Conservation (phyloP, 768 basidiomycete genomes). For the Boletus huronensis region DNA sequence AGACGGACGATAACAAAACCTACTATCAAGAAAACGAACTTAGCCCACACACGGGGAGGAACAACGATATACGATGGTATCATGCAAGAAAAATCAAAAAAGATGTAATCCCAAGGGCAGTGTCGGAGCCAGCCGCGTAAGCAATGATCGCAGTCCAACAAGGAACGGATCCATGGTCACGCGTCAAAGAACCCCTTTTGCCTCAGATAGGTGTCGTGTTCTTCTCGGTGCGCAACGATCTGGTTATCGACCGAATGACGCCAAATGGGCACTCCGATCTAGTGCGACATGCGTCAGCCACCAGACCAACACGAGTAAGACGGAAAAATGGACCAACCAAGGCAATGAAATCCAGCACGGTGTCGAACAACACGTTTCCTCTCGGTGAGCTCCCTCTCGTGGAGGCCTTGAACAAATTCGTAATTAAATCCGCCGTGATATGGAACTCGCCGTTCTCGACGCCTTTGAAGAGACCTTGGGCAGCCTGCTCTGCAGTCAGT, state of each 20-base stretch:
- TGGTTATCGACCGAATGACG: slow-evolving; percentile 46
- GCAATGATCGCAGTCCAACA: neutral
- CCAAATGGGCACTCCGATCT: slow-evolving; percentile 56
- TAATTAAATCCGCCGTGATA: slow-evolving; percentile 70
- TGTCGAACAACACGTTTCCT: slow-evolving; percentile 59
- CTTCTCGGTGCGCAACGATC: slow-evolving; percentile 42
- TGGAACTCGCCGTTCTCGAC: slow-evolving; percentile 68
- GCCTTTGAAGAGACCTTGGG: slow-evolving; percentile 60
- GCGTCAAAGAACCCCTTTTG: slow-evolving; percentile 41
- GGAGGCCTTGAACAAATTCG: slow-evolving; percentile 62
- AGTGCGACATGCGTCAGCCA: neutral
- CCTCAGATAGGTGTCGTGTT: slow-evolving; percentile 45
- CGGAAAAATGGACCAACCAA: slow-evolving; percentile 35
- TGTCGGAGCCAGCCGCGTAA: neutral
- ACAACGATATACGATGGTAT: neutral
- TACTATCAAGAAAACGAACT: neutral
- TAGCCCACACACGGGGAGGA: no score
- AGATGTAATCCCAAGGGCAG: neutral
- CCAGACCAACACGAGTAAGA: neutral
- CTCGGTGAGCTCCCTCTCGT: slow-evolving; percentile 58
- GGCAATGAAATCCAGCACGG: slow-evolving; percentile 37
- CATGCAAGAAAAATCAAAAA: neutral
- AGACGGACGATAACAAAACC: neutral
- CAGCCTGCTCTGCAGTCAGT: slow-evolving; percentile 60
- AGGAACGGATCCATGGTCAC: neutral